A percentile compares a stretch with the other conserved stretches of the same genome.
Evolutionary conservation across 2,329 filamentous ascomycete species (phyloP).

Genomic region (Ceratocystis cubensis): DNA sequence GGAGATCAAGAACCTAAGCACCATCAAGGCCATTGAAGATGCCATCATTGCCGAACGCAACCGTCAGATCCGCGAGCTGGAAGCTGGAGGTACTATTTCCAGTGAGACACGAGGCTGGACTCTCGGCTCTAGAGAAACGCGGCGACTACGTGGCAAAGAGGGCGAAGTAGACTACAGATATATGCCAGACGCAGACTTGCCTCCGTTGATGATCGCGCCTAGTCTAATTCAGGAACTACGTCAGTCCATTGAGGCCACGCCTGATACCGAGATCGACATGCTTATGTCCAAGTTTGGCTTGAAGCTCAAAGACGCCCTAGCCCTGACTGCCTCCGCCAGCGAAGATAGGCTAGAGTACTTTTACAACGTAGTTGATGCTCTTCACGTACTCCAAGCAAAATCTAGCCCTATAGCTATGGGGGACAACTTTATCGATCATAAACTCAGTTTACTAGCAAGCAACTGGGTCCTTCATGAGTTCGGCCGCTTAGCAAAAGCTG

Average conservation of each 20-base stretch:
- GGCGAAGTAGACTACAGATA: slow-evolving; percentile 96
- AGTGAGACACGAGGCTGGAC: slow-evolving; percentile 93
- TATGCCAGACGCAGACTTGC: slow-evolving; percentile 91
- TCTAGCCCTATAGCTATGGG: slow-evolving; percentile 24
- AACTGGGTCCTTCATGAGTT: slow-evolving; percentile 68
- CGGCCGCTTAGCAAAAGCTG: slow-evolving; percentile 48
- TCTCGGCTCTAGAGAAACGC: slow-evolving; percentile 69
- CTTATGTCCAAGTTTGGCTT: slow-evolving; percentile 54
- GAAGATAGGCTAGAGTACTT: slow-evolving; percentile 76
- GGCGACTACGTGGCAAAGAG: slow-evolving; percentile 76
- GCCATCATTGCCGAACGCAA: slow-evolving; percentile 85
- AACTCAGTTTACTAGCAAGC: slow-evolving; percentile 37
- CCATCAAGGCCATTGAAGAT: slow-evolving; percentile 88
- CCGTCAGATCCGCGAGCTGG: slow-evolving; percentile 70
- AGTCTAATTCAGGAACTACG: slow-evolving; percentile 55
- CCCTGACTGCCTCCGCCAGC: slow-evolving; percentile 63
- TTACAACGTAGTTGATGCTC: slow-evolving; percentile 46
- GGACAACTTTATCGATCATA: slow-evolving; percentile 25
- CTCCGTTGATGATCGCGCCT: slow-evolving; percentile 60
- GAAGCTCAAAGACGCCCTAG: slow-evolving; percentile 68
- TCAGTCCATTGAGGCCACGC: slow-evolving; percentile 52
- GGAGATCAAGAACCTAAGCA: slow-evolving; percentile 95
- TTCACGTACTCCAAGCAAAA: slow-evolving; percentile 28
- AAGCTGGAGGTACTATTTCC: slow-evolving; percentile 58
- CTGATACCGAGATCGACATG: slow-evolving; percentile 55